Conservation (phyloP, 2,329 filamentous ascomycete genomes). For the Aspergillus ustus region DNA sequence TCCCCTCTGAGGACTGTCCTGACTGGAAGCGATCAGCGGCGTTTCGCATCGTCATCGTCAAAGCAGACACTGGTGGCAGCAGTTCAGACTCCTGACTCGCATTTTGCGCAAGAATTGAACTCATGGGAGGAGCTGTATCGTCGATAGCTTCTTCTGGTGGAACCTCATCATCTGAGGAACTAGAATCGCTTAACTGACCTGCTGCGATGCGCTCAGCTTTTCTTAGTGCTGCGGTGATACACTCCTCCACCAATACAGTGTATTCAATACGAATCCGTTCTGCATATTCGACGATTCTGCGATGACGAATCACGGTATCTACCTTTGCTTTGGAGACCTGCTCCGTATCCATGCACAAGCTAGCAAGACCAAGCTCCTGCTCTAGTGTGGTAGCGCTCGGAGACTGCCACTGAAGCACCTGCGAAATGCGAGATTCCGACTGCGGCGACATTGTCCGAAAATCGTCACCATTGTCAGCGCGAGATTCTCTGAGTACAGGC, state of each 20-base stretch:
- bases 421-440: constrained; percentile 91
- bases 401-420: constrained; percentile 96
- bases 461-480: constrained; percentile 68
- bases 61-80: constrained; percentile 49
- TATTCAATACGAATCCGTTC: constrained; percentile 96
- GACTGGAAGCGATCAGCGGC: constrained; percentile 55
- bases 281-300: constrained; percentile 91
- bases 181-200: constrained; percentile 80
- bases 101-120: constrained; percentile 16
- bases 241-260: constrained; percentile 89
- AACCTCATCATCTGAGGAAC: constrained; percentile 62
- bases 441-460: constrained; percentile 93
- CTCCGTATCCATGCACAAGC: constrained; percentile 90
- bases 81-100: constrained; percentile 17
- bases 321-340: constrained; percentile 84
- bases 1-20: constrained; percentile 50
- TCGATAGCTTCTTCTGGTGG: constrained; percentile 41
- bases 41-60: constrained; percentile 61
- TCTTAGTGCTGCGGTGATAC: constrained; percentile 86
- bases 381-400: constrained; percentile 89
- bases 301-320: constrained; percentile 88
- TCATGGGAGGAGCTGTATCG: constrained; percentile 12
- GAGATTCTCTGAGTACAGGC: constrained; percentile 85
- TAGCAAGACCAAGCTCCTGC: constrained; percentile 85
- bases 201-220: constrained; percentile 89